Evolutionary conservation across 345 rosid genomes (phyloP), one percentile per base, ranked within the genome.

Genomic region (Heritiera littoralis): DNA sequence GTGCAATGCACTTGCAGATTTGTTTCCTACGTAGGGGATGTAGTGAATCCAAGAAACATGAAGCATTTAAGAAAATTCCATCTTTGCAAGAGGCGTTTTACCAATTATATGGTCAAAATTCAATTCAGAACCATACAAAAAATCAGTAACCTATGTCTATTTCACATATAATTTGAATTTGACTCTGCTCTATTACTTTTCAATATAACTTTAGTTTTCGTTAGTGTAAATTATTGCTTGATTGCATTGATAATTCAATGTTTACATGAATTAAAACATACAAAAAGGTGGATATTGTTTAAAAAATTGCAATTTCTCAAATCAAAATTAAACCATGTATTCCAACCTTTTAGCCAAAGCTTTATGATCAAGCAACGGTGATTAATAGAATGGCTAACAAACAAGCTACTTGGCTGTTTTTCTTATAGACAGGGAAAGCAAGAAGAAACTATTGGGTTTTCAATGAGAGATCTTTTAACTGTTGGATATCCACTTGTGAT

Each of bases 401-500:
- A 2, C 10, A 61, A 9, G 2, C 73, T n/a, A 11, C 23, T 28
- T 45, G 28, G 78, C 32, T 48, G 63, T 48, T n/a, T 40, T 40
- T 35, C 69, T 15, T 28, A 6, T 35, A 45, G 70, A 12, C 3
- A 38, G 32, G 64, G 13, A 49, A 49, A 76, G 32, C 18, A 45
- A 35, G 11, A 73, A 63, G 60, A 55, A 78, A 54, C 82, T 84
- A 86, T 59, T 43, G 79, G 83, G 81, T 66, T 77, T 66, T 77
- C 69, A 92, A 74, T 66, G 93, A 90, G 38, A 96, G 88, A 72
- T 96, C 95, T 84, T 85, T 80, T 6, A 96, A 93, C 88, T 92
- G 98, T 80, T 88, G 90, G 11, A 87, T 88, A 87, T 93, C 97
- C n/a, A 96, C 99, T 86, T 89, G 90, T 0, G 98, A 94, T 46